Conservation (phyloP, 2,329 filamentous ascomycete species). For the Sporothrix variecibatus region DNA sequence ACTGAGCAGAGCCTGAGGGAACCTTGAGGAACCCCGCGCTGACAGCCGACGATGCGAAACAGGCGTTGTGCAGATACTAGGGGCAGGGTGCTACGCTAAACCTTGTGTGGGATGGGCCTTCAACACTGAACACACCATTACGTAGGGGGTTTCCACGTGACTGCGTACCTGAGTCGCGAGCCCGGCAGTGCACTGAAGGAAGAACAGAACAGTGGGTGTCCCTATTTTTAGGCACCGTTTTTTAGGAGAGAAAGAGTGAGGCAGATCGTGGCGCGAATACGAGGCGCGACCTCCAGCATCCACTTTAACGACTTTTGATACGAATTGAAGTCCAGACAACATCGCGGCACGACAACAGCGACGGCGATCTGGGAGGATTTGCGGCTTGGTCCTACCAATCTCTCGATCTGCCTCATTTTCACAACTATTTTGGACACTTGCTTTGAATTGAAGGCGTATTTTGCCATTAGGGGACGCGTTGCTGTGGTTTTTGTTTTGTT, state of each 20-base stretch:
- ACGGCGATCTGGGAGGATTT: background rate
- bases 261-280: background rate
- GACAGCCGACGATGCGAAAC: slow-evolving; percentile 15
- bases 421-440: background rate
- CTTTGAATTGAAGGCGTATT: background rate
- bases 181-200: background rate
- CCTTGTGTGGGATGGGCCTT: background rate
- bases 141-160: slow-evolving; percentile 6
- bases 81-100: slow-evolving; percentile 27
- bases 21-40: slow-evolving; percentile 18
- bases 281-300: background rate
- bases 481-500: background rate
- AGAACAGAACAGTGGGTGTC: background rate
- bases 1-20: background rate
- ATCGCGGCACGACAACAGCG: background rate
- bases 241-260: background rate
- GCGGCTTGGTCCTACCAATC: background rate
- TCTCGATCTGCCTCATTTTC: background rate
- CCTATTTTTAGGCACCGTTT: background rate
- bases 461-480: background rate
- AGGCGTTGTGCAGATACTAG: background rate
- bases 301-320: background rate
- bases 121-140: background rate
- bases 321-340: background rate
- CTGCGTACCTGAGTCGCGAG: background rate